Base-by-base conservation (phyloP, 2,329 filamentous ascomycete species). In the Parastagonospora nodorum region DNA sequence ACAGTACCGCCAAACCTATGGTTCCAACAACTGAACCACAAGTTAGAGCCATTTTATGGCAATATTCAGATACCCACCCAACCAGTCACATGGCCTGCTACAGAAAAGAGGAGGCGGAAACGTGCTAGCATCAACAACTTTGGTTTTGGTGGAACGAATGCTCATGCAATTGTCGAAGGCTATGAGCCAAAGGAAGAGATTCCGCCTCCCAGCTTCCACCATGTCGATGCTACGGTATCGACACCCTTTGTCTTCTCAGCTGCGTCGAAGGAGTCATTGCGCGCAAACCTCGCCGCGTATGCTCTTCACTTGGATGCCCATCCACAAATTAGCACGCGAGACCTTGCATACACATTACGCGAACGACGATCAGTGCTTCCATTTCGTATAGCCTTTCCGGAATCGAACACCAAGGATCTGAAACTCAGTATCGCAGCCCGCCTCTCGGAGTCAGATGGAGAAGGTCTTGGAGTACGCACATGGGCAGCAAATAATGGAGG, bases 1-100 rank as follows among this genome's bases (percentile, higher is more conserved):
- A 58, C 36, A 0, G 59, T 76, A 5, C 74, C 74, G 0, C 58
- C 67, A 10, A 76, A 74, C 19, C 48, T 75, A 32, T 63, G 64
- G 12, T 67, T 75, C 48, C 12, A 57, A 7, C 50, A 67, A 16
- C 67, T 71, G n/a, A 75, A 71, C 24, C 64, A 69, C 1, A 54
- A 57, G 6, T 60, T 75, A 2, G 55, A 66, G 12, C 51, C 48
- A 1, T 56, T 52, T 14, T 55, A 47, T 36, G 14, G 32, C 6
- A 28, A 63, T 10, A 43, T 67, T 2, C 36, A 32, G 5, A 37
- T 66, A 8, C 53, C 48, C 2, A 55, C 45, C 7, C 8, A 38
- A 16, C 6, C 47, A 5, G 27, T 10, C 1, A 10, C 39, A 8
- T 63, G 64, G 64, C 62, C 60, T n/a, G 3, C 48, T 51, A 0